Percentiles rank a stretch among this genome's conserved stretches.
Conservation (phyloP, 1,139 yeast genomes). For the Yamadazyma conglobata region DNA sequence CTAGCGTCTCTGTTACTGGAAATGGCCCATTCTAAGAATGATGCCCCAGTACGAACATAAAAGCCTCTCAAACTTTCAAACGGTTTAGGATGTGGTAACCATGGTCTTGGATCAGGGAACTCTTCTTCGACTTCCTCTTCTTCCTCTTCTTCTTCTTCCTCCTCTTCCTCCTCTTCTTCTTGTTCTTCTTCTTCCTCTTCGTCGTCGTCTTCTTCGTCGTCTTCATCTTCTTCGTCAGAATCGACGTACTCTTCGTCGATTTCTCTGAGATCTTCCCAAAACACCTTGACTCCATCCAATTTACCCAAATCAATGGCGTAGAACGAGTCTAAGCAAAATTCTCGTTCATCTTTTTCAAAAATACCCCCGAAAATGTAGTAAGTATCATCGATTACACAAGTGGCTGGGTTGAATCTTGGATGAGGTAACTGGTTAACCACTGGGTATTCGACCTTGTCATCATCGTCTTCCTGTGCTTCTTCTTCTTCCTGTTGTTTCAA, state of each 20-base stretch:
- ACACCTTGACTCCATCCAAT: constrained; percentile 81
- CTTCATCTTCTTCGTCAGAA: constrained; percentile 49
- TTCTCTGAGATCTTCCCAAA: constrained; percentile 77
- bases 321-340: constrained; percentile 77
- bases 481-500: constrained; percentile 35
- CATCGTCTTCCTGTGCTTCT: constrained; percentile 38
- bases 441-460: constrained; percentile 47
- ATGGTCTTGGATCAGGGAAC: constrained; percentile 87
- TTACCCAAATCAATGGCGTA: constrained; percentile 83
- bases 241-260: constrained; percentile 25
- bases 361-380: constrained; percentile 90
- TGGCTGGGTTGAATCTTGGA: constrained; percentile 81
- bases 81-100: constrained; percentile 98
- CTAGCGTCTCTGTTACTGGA: constrained; percentile 81
- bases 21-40: constrained; percentile 89
- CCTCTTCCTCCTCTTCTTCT: constrained; percentile 50
- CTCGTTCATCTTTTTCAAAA: constrained; percentile 85
- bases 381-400: constrained; percentile 82
- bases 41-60: constrained; percentile 82
- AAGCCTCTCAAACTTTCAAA: constrained; percentile 82
- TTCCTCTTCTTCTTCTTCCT: constrained; percentile 57
- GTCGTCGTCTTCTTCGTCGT: constrained; percentile 60
- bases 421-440: constrained; percentile 70
- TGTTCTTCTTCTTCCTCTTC: constrained; percentile 54
- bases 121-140: constrained; percentile 61